A percentile compares a stretch with the other conserved stretches of the same genome.
These are phyloP conservation scores for Sungouiozyma intestinalis DNA, from an alignment of 805 yeast genomes.

Conservation along the genomic window DNA sequence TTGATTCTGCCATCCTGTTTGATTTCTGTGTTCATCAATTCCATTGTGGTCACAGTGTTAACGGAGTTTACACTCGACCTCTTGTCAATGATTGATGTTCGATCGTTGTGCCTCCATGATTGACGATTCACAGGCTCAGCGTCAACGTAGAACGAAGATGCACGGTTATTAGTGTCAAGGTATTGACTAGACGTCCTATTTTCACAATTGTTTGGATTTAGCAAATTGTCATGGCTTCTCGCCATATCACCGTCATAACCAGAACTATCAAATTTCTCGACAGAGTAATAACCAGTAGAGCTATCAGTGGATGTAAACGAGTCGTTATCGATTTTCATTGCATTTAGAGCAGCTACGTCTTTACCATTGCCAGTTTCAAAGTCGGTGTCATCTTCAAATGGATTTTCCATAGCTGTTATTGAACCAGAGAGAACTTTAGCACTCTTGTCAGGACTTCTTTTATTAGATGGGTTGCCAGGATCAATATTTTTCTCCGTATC, in stretches of 20 bases:
- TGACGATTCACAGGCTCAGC: constrained; percentile 30
- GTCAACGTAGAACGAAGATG: constrained; percentile 27
- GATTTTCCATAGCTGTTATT: constrained; percentile 21
- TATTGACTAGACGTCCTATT: neutral
- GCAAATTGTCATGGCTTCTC: constrained; percentile 5
- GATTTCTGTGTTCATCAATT: constrained; percentile 66
- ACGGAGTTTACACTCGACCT: constrained; percentile 62
- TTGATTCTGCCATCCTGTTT: constrained; percentile 47
- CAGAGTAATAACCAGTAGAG: constrained; percentile 40
- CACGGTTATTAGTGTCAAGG: constrained; percentile 11
- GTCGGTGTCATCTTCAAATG: constrained; percentile 24
- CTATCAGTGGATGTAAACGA: constrained; percentile 30
- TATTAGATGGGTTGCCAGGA: constrained; percentile 29
- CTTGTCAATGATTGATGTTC: constrained; percentile 27
- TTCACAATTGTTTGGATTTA: neutral
- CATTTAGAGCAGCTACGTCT: constrained; percentile 41
- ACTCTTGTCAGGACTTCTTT: constrained; percentile 15
- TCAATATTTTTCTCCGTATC: constrained; percentile 27
- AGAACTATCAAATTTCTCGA: constrained; percentile 7
- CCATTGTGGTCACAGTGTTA: constrained; percentile 80
- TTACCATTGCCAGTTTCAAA: constrained; percentile 21
- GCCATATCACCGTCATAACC: constrained; percentile 13
- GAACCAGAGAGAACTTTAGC: neutral
- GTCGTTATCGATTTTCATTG: constrained; percentile 39
- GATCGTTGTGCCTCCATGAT: constrained; percentile 48